Conservation (phyloP, 1,139 yeast species). For the Scheffersomyces insectosa region DNA sequence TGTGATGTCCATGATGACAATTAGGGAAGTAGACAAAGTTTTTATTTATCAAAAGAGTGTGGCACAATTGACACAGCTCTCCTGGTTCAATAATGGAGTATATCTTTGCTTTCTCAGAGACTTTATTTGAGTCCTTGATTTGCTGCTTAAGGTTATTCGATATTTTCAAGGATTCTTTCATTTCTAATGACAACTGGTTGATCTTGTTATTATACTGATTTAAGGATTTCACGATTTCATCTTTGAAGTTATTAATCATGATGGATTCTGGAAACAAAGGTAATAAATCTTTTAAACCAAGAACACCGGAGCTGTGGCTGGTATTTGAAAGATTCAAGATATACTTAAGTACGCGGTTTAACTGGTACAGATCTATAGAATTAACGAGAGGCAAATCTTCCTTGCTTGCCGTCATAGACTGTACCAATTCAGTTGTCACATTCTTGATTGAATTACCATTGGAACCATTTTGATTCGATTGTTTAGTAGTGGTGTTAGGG, state of each 20-base stretch:
- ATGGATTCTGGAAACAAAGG: conserved; percentile 85
- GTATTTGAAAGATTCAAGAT: conserved; percentile 45
- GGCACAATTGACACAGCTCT: conserved; percentile 76
- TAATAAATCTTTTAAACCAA: conserved; percentile 77
- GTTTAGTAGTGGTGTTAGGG: neutral
- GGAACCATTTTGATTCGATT: too few relatives aligned
- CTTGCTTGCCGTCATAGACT: conserved; percentile 4
- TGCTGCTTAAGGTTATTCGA: conserved; percentile 64
- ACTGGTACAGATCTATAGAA: conserved; percentile 13
- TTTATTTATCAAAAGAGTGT: conserved; percentile 64
- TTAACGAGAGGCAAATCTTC: neutral
- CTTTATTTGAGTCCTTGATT: conserved; percentile 49
- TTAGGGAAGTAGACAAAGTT: conserved; percentile 79
- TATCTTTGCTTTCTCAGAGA: conserved; percentile 39
- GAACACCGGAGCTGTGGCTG: conserved; percentile 15
- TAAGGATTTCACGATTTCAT: conserved; percentile 76
- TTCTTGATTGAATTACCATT: conserved; percentile 1
- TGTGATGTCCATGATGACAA: conserved; percentile 88
- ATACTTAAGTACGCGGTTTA: conserved; percentile 34
- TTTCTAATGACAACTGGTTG: conserved; percentile 64
- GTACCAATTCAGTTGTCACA: conserved; percentile 9
- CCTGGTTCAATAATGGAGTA: conserved; percentile 71
- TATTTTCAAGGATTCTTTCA: conserved; percentile 70
- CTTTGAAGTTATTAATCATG: conserved; percentile 79
- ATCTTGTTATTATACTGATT: conserved; percentile 72